Conservation (phyloP, 306 rosid species). For the Corylus americana region DNA sequence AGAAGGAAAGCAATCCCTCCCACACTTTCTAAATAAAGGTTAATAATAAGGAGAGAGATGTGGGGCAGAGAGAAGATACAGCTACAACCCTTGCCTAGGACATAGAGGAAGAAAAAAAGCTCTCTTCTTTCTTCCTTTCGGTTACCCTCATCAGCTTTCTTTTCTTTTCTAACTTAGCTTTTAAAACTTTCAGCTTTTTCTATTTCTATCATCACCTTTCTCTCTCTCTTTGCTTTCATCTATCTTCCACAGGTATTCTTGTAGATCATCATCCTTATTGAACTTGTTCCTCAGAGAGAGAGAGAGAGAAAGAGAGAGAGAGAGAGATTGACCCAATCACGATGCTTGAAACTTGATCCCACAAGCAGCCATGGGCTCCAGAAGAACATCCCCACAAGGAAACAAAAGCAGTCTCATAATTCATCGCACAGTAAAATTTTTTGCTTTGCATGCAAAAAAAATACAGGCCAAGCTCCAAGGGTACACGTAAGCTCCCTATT, state of each 20-base stretch:
- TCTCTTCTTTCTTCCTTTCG: constrained; percentile 58
- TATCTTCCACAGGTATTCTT: constrained; percentile 59
- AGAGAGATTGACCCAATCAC: constrained; percentile 60
- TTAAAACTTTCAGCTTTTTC: constrained; percentile 56
- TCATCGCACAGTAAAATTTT: constrained; percentile 48
- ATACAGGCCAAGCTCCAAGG: constrained; percentile 36
- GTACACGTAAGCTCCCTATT: constrained; percentile 54
- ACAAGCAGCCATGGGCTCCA: constrained; percentile 88
- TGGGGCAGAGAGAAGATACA: constrained; percentile 21
- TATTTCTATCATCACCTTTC: constrained; percentile 35
- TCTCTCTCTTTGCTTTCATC: constrained; percentile 33
- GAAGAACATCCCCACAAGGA: constrained; percentile 66
- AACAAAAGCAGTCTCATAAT: constrained; percentile 67
- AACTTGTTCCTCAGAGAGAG: constrained; percentile 36
- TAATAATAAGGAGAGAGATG: constrained; percentile 10
- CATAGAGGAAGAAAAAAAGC: constrained; percentile 30
- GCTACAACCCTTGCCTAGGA: constrained; percentile 14
- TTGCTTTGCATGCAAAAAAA: constrained; percentile 67
- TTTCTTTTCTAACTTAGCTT: constrained; percentile 56
- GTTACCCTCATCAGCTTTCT: constrained; percentile 64
- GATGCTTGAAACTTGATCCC: constrained; percentile 83
- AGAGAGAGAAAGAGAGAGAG: constrained; percentile 28
- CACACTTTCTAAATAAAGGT: constrained; percentile 12
- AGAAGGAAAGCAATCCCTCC: constrained; percentile 12
- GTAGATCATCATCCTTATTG: constrained; percentile 54